These are phyloP conservation scores for Candida frijolesensis DNA, from an alignment of 1,139 yeast species.

Conservation along the genomic window DNA sequence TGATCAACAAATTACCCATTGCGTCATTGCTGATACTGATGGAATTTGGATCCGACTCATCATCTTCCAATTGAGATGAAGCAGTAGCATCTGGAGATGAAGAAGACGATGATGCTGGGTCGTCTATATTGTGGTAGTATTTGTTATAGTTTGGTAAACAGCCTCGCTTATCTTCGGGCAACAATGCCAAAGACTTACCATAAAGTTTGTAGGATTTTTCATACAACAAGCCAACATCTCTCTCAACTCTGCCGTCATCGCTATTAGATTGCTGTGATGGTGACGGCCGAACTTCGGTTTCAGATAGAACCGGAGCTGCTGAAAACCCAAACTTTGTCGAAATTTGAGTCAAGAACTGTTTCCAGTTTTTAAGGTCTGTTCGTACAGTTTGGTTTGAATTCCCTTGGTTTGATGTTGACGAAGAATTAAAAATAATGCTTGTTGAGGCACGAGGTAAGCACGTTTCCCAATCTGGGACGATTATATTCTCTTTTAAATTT, in stretches of 20 bases:
- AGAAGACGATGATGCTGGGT: not conserved
- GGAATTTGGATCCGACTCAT: constrained; percentile 32
- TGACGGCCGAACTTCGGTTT: constrained; percentile 14
- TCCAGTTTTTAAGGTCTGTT: constrained; percentile 41
- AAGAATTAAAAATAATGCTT: constrained; percentile 11
- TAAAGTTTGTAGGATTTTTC: constrained; percentile 45
- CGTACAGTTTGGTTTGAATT: constrained; percentile 15
- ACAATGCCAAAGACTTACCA: constrained; percentile 41
- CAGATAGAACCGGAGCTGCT: constrained; percentile 26
- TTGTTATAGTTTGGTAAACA: constrained; percentile 47
- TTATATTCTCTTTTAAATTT: constrained; percentile 41
- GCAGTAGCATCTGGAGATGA: constrained; percentile 10
- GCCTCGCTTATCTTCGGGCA: constrained; percentile 43
- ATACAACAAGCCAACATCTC: constrained; percentile 38
- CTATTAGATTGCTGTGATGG: constrained; percentile 9
- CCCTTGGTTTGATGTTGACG: constrained; percentile 29
- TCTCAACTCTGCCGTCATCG: constrained; percentile 29
- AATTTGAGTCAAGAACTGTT: constrained; percentile 36
- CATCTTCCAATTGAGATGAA: constrained; percentile 31
- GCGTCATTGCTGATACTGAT: constrained; percentile 46
- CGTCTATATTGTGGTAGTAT: constrained; percentile 21
- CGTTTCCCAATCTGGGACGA: constrained; percentile 47
- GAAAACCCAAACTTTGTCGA: constrained; percentile 43
- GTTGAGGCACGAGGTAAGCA: constrained; percentile 39
- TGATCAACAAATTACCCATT: constrained; percentile 47